phyloP scores from a whole-genome alignment of 108 stramenopile genomes.

The Licmophora abbreviata region DNA sequence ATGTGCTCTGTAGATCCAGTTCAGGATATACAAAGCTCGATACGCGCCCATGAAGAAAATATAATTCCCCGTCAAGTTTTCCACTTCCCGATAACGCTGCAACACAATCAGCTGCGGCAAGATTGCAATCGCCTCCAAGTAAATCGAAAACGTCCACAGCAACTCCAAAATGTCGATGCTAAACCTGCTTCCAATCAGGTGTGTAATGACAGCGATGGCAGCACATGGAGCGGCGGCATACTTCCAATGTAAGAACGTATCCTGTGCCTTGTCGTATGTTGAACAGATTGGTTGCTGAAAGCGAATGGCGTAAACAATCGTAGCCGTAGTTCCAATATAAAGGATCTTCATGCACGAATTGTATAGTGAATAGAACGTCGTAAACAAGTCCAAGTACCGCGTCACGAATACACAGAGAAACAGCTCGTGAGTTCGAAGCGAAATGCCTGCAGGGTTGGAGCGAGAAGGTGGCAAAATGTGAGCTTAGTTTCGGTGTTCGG shows the following conservation, averaged over 20 bases:
- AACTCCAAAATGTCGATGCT: conserved; percentile 47
- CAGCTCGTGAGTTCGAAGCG: conserved; percentile 97
- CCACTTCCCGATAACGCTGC: conserved; percentile 94
- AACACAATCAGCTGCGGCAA: conserved; percentile 96
- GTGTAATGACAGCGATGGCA: conserved; percentile 70
- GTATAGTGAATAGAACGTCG: conserved; percentile 89
- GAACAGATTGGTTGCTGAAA: conserved; percentile 83
- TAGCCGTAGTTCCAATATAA: conserved; percentile 89
- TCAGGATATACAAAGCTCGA: conserved; percentile 96
- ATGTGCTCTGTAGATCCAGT: conserved; percentile 95
- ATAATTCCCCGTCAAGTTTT: conserved; percentile 98
- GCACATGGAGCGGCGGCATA: conserved; percentile 93
- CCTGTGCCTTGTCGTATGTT: conserved; percentile 95
- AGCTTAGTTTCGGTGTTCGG: not conserved
- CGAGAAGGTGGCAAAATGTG: not conserved
- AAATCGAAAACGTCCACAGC: conserved; percentile 96
- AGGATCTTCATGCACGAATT: conserved; percentile 95
- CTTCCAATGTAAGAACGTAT: conserved; percentile 95
- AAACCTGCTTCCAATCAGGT: conserved; percentile 59
- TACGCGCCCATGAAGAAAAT: conserved; percentile 97
- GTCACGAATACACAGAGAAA: conserved; percentile 95
- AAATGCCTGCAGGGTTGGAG: conserved; percentile 61
- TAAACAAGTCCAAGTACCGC: conserved; percentile 87
- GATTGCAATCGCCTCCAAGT: conserved; percentile 93
- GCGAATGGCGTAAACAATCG: conserved; percentile 92